phyloP scores from a whole-genome alignment of 2,329 filamentous ascomycete genomes.

The Stemphylium vesicarium region DNA sequence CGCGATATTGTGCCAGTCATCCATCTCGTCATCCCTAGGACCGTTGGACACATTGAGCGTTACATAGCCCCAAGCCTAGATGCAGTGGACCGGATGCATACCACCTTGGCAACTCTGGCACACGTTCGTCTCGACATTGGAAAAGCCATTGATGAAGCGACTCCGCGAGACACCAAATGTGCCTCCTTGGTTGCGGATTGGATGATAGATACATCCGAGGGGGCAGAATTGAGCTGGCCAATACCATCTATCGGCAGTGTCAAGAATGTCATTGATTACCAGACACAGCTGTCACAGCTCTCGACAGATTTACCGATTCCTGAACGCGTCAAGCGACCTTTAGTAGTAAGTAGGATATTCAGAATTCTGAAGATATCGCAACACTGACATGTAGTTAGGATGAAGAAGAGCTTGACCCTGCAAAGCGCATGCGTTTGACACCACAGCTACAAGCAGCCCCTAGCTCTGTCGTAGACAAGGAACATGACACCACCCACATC shows the following conservation, averaged over 20 bases:
- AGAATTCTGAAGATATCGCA: not conserved
- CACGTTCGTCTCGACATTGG: slow-evolving; percentile 41
- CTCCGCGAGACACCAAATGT: slow-evolving; percentile 29
- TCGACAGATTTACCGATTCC: slow-evolving; percentile 23
- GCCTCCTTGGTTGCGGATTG: slow-evolving; percentile 37
- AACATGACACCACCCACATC: slow-evolving; percentile 47
- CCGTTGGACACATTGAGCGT: slow-evolving; percentile 54
- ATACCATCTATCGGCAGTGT: slow-evolving; percentile 41
- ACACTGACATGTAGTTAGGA: slow-evolving; percentile 20
- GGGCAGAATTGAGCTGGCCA: slow-evolving; percentile 30
- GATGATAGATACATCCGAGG: slow-evolving; percentile 19
- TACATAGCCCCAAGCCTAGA: slow-evolving; percentile 39
- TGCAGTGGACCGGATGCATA: slow-evolving; percentile 36
- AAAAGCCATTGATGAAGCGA: slow-evolving; percentile 39
- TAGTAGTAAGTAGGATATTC: slow-evolving; percentile 23
- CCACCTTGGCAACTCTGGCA: slow-evolving; percentile 47
- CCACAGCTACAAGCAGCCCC: slow-evolving; percentile 30
- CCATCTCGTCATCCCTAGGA: slow-evolving; percentile 50
- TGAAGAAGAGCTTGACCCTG: slow-evolving; percentile 30
- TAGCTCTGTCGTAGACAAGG: slow-evolving; percentile 11
- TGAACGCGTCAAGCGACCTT: slow-evolving; percentile 36
- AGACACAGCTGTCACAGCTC: slow-evolving; percentile 33
- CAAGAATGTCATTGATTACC: slow-evolving; percentile 37
- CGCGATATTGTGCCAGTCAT: slow-evolving; percentile 38
- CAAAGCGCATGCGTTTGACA: slow-evolving; percentile 46